A percentile compares a stretch with the other conserved stretches of the same genome.
Conservation (phyloP, 2,329 filamentous ascomycete species). For the Colletotrichum sp. region DNA sequence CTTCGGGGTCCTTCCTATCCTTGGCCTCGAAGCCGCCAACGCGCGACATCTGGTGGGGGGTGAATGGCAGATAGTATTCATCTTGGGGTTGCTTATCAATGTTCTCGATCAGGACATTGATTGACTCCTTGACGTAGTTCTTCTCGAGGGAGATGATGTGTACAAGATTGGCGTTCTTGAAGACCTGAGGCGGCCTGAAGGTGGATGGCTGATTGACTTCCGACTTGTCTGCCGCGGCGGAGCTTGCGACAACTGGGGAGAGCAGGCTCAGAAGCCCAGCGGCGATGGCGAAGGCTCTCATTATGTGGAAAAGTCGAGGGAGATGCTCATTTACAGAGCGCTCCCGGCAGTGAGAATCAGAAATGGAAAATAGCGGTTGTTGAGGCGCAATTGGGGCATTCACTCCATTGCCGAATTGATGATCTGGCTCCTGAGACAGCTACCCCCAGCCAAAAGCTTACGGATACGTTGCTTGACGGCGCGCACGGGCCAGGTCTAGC, state of each 20-base stretch:
- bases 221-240: slow-evolving; percentile 43
- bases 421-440: slow-evolving; percentile 27
- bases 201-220: slow-evolving; percentile 64
- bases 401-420: slow-evolving; percentile 24
- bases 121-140: slow-evolving; percentile 84
- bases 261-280: slow-evolving; percentile 65
- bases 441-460: slow-evolving; percentile 37
- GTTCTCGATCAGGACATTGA: slow-evolving; percentile 96
- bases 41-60: slow-evolving; percentile 73
- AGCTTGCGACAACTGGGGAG: slow-evolving; percentile 47
- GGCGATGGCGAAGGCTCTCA: slow-evolving; percentile 56
- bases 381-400: slow-evolving; percentile 22
- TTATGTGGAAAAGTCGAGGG: slow-evolving; percentile 33
- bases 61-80: slow-evolving; percentile 92
- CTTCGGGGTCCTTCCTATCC: slow-evolving; percentile 81
- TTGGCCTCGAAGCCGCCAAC: slow-evolving; percentile 89
- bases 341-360: slow-evolving; percentile 23
- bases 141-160: slow-evolving; percentile 93
- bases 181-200: slow-evolving; percentile 88
- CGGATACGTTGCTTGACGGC: slow-evolving; percentile 36
- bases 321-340: slow-evolving; percentile 31
- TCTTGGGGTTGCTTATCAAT: slow-evolving; percentile 77
- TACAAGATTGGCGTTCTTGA: slow-evolving; percentile 92
- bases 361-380: slow-evolving; percentile 10
- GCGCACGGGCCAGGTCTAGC: slow-evolving; percentile 15